phyloP scores from a whole-genome alignment of 495 filamentous ascomycete genomes.

The Talaromyces trachyspermus region DNA sequence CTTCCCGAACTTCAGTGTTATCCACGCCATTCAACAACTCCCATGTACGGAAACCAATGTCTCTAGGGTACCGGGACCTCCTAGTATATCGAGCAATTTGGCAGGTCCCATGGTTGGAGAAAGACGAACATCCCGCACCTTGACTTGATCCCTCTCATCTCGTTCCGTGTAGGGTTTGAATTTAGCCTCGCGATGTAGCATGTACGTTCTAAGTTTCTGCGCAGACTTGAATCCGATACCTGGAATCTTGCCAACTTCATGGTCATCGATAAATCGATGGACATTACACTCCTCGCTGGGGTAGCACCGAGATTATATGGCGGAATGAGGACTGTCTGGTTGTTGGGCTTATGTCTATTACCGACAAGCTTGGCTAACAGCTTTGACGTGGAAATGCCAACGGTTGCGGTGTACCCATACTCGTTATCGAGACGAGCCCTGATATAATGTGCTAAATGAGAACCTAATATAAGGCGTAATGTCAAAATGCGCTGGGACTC shows the following conservation, averaged over 20 bases:
- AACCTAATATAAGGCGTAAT: constrained; percentile 56
- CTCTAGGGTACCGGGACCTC: constrained; percentile 61
- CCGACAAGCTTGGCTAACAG: constrained; percentile 78
- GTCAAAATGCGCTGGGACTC: constrained; percentile 26
- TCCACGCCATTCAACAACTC: constrained; percentile 67
- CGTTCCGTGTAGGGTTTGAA: constrained; percentile 18
- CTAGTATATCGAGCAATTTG: constrained; percentile 55
- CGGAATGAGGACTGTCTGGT: constrained; percentile 74
- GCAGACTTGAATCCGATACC: constrained; percentile 79
- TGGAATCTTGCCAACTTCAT: constrained; percentile 75
- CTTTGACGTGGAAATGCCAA: constrained; percentile 84
- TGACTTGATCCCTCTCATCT: constrained; percentile 45
- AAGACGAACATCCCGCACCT: constrained; percentile 56
- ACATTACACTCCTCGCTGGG: constrained; percentile 41
- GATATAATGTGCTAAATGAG: constrained; percentile 68
- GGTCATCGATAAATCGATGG: constrained; percentile 60
- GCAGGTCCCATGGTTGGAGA: constrained; percentile 53
- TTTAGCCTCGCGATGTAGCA: constrained; percentile 41
- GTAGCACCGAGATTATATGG: constrained; percentile 35
- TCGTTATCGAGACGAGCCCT: constrained; percentile 63
- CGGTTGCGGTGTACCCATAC: constrained; percentile 79
- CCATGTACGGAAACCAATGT: constrained; percentile 64
- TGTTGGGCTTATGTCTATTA: constrained; percentile 74
- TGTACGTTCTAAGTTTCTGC: constrained; percentile 55
- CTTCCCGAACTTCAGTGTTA: constrained; percentile 58